phyloP scores from a whole-genome alignment of 768 basidiomycete genomes.

The Piloderma croceum region DNA sequence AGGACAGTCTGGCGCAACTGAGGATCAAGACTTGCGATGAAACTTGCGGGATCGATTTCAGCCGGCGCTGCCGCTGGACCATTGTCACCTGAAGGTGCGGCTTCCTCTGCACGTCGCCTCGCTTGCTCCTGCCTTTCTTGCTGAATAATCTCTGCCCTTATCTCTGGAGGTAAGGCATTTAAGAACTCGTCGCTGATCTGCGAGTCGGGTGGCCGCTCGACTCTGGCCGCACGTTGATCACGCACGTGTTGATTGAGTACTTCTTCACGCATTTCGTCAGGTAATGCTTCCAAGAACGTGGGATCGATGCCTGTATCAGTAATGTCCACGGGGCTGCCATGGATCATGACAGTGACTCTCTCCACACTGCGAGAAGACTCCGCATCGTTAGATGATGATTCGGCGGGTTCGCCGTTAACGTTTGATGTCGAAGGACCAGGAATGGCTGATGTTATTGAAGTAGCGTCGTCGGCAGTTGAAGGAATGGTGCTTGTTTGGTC shows the following conservation, averaged over 20 bases:
- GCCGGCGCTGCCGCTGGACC: constrained; percentile 40
- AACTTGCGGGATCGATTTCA: constrained; percentile 84
- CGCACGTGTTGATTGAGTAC: constrained; percentile 96
- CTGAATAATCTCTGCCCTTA: constrained; percentile 94
- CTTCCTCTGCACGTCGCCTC: constrained; percentile 41
- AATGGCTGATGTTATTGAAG: too few species aligned
- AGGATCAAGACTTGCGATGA: constrained; percentile 89
- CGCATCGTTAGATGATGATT: constrained; percentile 13
- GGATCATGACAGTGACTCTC: constrained; percentile 84
- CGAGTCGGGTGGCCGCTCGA: constrained; percentile 72
- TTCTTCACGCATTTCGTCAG: constrained; percentile 98
- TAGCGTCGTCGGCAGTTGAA: constrained; percentile 16
- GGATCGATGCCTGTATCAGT: constrained; percentile 99
- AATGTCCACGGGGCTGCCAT: constrained; percentile 91
- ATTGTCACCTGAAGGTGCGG: constrained; percentile 28
- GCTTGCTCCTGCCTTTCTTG: constrained; percentile 86
- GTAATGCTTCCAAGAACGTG: constrained; percentile 93
- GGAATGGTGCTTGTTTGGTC: constrained; percentile 9
- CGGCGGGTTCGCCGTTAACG: background rate
- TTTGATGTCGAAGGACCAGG: constrained; percentile 10
- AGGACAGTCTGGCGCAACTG: constrained; percentile 86
- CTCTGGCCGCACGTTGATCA: constrained; percentile 76
- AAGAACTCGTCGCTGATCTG: constrained; percentile 94
- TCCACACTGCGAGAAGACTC: constrained; percentile 37
- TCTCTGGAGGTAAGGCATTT: constrained; percentile 91